Evolutionary conservation across 306 rosid genomes (phyloP).

Genomic region (Myrica gale): DNA sequence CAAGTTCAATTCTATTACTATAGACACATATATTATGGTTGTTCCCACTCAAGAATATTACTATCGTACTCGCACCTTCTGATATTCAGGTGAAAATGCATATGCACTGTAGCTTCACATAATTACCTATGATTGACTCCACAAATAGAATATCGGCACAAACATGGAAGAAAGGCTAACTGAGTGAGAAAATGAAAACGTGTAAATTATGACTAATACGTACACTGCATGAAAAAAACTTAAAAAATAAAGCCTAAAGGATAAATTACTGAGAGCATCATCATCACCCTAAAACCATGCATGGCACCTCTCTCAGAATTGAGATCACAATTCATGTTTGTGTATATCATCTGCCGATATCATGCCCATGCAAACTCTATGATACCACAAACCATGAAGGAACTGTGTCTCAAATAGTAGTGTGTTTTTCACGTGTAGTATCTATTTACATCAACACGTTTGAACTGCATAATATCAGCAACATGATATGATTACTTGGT

Average conservation of each 20-base stretch:
- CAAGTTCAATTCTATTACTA: neutral
- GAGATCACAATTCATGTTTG: neutral
- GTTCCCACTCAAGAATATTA: neutral
- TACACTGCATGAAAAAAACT: neutral
- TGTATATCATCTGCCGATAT: neutral
- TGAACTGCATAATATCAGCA: neutral
- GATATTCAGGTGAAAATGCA: neutral
- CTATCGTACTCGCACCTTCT: neutral
- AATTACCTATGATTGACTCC: neutral
- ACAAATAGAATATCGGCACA: neutral
- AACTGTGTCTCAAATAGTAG: neutral
- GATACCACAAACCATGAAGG: neutral
- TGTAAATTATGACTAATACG: too few species aligned
- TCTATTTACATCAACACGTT: neutral
- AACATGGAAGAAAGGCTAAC: neutral
- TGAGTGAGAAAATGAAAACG: neutral
- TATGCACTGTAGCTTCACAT: neutral
- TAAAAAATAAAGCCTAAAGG: neutral
- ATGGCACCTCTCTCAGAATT: neutral
- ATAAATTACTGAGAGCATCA: neutral
- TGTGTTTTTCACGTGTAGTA: neutral
- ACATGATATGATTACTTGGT: neutral
- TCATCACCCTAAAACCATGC: neutral
- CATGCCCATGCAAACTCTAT: neutral
- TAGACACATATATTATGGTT: neutral